Evolutionary conservation across 805 yeast species (phyloP), one percentile per base, ranked within the genome.

Genomic region (Saccharomycopsis fermentans): DNA sequence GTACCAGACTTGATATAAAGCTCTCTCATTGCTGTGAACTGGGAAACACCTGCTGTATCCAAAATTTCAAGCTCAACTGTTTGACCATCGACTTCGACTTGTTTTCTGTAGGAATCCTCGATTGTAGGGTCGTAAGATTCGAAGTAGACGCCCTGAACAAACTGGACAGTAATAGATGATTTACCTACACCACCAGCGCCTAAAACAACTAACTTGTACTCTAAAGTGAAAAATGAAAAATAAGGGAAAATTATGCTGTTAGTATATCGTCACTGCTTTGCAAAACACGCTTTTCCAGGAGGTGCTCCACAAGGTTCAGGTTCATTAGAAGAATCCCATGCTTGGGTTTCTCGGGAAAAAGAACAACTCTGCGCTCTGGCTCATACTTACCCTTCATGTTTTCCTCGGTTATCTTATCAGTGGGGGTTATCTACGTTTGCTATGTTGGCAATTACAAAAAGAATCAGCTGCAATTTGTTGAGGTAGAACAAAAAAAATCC

Each of bases 161-260:
- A 91, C 68, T 90, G 96, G 5, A 90, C 96, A 1, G 97, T 90
- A 47, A 92, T 75, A 43, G 96, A 90, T 26, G 97, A 89, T 67
- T 92, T 92, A 66, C 99, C 99, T 8, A 90, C 97, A 72, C 97
- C 97, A 66, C 97, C 97, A 14, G 97, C 96, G 61, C 99, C 99
- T 59, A 92, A 75, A 19, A 92, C 94, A 17, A 89, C 97, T 52
- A 94, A 75, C 69, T 89, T 90, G 71, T 90, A 90, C 69, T 91
- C 97, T 80, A 24, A 27, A 39, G 16, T 26, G 19, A 24, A 17
- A 34, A 21, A 6, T 40, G 16, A 24, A 19, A 40, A 40, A 19
- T 14, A 40, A 40, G 11, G 26, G 48, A n/a, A n/a, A n/a, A n/a
- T 32, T 9, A 3, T 11, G 35, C 35, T 32, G 29, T 43, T 21